Percentiles rank a stretch among this genome's conserved stretches.
phyloP scores from a whole-genome alignment of 805 yeast species.

The Candida ipomoeae region DNA sequence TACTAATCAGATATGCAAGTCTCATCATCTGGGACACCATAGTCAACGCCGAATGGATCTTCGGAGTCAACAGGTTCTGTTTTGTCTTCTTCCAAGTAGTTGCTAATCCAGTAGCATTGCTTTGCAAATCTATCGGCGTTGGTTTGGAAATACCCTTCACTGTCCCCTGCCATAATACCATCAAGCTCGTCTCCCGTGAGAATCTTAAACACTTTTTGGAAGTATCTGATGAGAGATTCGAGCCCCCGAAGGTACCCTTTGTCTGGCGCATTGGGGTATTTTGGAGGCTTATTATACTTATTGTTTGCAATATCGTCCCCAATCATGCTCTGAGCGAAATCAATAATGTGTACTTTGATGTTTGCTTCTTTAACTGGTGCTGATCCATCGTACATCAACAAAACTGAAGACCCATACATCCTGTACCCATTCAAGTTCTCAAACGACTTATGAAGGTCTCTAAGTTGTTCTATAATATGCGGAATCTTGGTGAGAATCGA shows the following conservation, averaged over 20 bases:
- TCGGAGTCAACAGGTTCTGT: background rate
- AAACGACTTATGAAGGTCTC: constrained; percentile 55
- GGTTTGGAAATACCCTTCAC: constrained; percentile 1
- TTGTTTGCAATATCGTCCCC: constrained; percentile 37
- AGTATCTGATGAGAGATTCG: constrained; percentile 63
- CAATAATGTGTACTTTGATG: constrained; percentile 70
- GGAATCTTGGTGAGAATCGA: constrained; percentile 70
- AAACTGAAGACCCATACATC: constrained; percentile 84
- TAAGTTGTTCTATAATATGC: constrained; percentile 53
- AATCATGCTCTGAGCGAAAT: constrained; percentile 90
- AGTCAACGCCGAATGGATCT: constrained; percentile 15
- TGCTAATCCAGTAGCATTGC: constrained; percentile 12
- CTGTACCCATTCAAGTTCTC: constrained; percentile 65
- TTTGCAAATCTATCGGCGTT: constrained; percentile 1
- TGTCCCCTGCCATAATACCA: constrained; percentile 18
- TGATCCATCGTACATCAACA: constrained; percentile 84
- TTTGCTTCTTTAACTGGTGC: constrained; percentile 9
- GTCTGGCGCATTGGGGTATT: constrained; percentile 60
- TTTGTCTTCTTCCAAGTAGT: constrained; percentile 11
- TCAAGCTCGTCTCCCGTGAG: constrained; percentile 36
- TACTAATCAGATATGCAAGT: constrained; percentile 15
- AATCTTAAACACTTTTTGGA: constrained; percentile 53
- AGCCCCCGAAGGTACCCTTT: constrained; percentile 83
- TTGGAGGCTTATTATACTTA: constrained; percentile 63
- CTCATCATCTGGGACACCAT: constrained; percentile 10